Evolutionary conservation across 495 filamentous ascomycete species (phyloP).

Genomic region (Trichocladium uniseriatum): DNA sequence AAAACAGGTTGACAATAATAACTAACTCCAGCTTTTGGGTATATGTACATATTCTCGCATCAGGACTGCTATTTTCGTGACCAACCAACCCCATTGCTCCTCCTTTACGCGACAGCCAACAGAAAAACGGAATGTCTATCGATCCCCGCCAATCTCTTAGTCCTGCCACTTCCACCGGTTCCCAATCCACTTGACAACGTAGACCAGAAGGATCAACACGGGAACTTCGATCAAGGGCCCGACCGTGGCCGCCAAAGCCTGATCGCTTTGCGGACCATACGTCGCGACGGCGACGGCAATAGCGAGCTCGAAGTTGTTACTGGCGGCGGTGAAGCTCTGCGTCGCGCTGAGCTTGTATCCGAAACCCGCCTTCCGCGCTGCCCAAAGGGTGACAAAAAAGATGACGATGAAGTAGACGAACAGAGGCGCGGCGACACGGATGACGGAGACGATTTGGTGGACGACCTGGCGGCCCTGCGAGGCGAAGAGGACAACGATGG

Average conservation of each 20-base stretch:
- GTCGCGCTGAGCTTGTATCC: conserved; percentile 64
- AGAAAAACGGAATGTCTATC: no score
- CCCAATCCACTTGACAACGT: conserved; percentile 58
- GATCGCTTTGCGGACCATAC: conserved; percentile 70
- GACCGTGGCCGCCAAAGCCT: conserved; percentile 83
- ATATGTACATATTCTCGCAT: no score
- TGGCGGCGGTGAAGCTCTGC: conserved; percentile 89
- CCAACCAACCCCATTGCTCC: no score
- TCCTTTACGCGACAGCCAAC: no score
- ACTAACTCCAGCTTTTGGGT: no score
- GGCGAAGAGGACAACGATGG: conserved; percentile 77
- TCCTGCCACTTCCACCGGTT: conserved; percentile 50
- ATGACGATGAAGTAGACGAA: conserved; percentile 70
- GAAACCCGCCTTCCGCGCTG: conserved; percentile 53
- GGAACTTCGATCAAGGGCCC: conserved; percentile 90
- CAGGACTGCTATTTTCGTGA: no score
- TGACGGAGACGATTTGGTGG: conserved; percentile 72
- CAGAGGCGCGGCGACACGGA: conserved; percentile 73
- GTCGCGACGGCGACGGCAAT: conserved; percentile 86
- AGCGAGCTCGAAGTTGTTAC: conserved; percentile 91
- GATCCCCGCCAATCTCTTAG: no score
- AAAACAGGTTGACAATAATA: no score
- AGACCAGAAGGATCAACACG: conserved; percentile 72
- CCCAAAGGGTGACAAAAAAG: conserved; percentile 58
- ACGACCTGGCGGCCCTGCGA: conserved; percentile 72